Evolutionary conservation across 2,329 filamentous ascomycete genomes (phyloP), one percentile per base, ranked within the genome.

Genomic region (Fusarium protoensiforme): DNA sequence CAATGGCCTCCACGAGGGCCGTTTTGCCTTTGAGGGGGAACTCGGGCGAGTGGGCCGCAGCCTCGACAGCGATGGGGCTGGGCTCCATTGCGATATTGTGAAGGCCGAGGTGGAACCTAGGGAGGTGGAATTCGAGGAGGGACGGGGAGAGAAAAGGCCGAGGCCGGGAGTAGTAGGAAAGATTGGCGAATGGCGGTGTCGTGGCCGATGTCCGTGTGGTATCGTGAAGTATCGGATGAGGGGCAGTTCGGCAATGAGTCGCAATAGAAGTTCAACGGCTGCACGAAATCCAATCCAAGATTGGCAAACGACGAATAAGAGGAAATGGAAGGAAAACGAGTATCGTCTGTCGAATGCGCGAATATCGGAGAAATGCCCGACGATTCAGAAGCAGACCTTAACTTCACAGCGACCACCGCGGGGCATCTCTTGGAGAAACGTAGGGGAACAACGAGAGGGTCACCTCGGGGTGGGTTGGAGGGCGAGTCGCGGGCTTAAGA

Each of bases 1-100:
- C 95, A 43, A 96, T 78, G 7, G 94, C 94, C 78, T 96, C 92
- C 76, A 86, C 83, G 11, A 84, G 81, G 33, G 86, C 85, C 8
- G 85, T 83, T 73, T 81, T 85, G 59, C 80, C 75, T 61, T 78
- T 79, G 41, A 81, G 67, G 20, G 77, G 71, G 41, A 83, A 66
- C n/a, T 75, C 73, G 38, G 79, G 61, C 56, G 77, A 62, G 61
- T 71, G 65, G 61, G 69, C 60, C 35, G 73, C 71, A 33, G 77
- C 69, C 69, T 79, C 78, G 53, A 79, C 79, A 14, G 79, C 67
- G 35, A 81, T 65, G 29, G 78, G 78, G 58, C 73, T 78, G 20
- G 81, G 79, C 61, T 82, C 79, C 80, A 82, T 81, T 38, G 57
- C 35, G 48, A 46, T 27, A 20, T 13, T 54, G 33, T 54, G 7